These are phyloP conservation scores for Botrytis elliptica DNA, from an alignment of 2,329 filamentous ascomycete species.

Conservation along the genomic window DNA sequence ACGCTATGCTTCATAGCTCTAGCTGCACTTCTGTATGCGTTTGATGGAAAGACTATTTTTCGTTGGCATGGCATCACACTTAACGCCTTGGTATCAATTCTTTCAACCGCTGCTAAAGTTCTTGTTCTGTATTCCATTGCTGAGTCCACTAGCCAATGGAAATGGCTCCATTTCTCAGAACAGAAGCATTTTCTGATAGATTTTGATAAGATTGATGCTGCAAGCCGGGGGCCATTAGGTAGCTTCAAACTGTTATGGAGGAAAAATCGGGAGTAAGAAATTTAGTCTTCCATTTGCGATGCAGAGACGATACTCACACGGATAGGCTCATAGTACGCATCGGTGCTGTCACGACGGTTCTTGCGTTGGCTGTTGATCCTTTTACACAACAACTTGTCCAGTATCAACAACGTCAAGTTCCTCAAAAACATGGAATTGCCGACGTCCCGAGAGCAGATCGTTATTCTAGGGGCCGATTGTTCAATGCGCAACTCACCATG, in stretches of 20 bases:
- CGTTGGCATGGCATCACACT: slow-evolving; percentile 14
- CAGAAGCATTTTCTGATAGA: not conserved
- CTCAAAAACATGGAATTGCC: not conserved
- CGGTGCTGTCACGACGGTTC: not conserved
- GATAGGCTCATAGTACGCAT: slow-evolving; percentile 9
- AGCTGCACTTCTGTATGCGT: slow-evolving; percentile 8
- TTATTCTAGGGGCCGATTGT: slow-evolving; percentile 2
- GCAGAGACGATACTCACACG: not conserved
- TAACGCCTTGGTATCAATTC: not conserved
- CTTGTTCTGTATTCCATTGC: slow-evolving; percentile 10
- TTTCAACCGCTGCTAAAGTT: slow-evolving; percentile 11
- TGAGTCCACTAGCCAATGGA: slow-evolving; percentile 13
- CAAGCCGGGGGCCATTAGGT: slow-evolving; percentile 10
- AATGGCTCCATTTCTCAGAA: slow-evolving; percentile 10
- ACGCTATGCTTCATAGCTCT: slow-evolving; percentile 12
- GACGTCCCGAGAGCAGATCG: not conserved
- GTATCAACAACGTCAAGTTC: slow-evolving; percentile 2
- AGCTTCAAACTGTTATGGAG: slow-evolving; percentile 11
- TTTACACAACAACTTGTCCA: slow-evolving; percentile 13
- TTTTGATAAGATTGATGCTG: slow-evolving; percentile 11
- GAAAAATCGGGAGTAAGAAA: slow-evolving; percentile 6
- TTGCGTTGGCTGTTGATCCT: slow-evolving; percentile 9
- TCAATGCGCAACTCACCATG: not conserved
- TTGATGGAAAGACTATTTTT: not conserved
- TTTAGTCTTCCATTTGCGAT: not conserved